Conservation (phyloP, 345 rosid genomes). For the thale cress (Arabidopsis thaliana) region DNA sequence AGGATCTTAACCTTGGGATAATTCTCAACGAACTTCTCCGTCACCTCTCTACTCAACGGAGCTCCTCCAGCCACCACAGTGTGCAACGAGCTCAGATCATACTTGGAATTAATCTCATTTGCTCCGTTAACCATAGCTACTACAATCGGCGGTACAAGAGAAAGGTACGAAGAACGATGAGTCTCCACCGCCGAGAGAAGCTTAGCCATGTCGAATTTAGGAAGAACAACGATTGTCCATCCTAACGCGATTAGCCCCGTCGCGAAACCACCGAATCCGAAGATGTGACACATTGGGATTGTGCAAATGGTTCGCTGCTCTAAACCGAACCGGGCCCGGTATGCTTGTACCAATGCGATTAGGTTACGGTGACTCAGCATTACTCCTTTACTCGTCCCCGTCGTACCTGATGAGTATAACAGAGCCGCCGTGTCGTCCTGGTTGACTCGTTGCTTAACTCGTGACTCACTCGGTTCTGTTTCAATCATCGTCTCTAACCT, state of each 20-base stretch:
- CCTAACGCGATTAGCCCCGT: constrained; percentile 72
- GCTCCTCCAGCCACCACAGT: constrained; percentile 76
- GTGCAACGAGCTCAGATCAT: constrained; percentile 67
- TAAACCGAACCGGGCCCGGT: constrained; percentile 49
- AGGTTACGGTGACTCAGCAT: constrained; percentile 71
- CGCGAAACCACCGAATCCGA: constrained; percentile 74
- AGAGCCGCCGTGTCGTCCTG: constrained; percentile 82
- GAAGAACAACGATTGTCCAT: constrained; percentile 66
- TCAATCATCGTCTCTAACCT: constrained; percentile 57
- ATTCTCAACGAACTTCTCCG: constrained; percentile 59
- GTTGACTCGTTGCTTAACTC: constrained; percentile 63
- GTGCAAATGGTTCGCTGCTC: constrained; percentile 70
- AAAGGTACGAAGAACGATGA: constrained; percentile 61
- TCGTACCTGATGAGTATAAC: constrained; percentile 92
- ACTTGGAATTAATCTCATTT: constrained; percentile 53
- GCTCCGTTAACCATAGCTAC: constrained; percentile 64
- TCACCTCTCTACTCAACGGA: constrained; percentile 76
- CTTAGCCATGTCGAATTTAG: constrained; percentile 72
- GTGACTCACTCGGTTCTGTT: constrained; percentile 38
- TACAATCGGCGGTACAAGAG: constrained; percentile 82
- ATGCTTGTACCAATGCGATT: constrained; percentile 64
- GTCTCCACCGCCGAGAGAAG: constrained; percentile 66
- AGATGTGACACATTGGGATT: constrained; percentile 90
- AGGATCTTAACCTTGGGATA: constrained; percentile 58
- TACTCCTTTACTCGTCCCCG: constrained; percentile 91